Percentiles rank a stretch among this genome's conserved stretches.
Evolutionary conservation across 179 eudicot genomes (phyloP).

Genomic region (Patellifolia procumbens): DNA sequence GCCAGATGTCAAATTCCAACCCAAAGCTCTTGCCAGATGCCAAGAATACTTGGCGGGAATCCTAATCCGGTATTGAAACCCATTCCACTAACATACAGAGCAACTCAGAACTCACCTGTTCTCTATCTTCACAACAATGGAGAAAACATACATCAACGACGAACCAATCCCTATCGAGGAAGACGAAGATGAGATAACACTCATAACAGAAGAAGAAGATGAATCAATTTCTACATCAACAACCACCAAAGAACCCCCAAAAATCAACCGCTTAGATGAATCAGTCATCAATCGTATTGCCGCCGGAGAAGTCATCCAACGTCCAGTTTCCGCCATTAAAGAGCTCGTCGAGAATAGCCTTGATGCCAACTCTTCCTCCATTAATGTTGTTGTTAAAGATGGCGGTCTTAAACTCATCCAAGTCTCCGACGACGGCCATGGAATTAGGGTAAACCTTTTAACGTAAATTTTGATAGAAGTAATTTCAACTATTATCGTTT

Average conservation of each 20-base stretch:
- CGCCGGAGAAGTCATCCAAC: constrained; percentile 95
- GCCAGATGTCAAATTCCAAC: no score
- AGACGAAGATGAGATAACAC: constrained; percentile 2
- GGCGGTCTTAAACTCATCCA: constrained; percentile 84
- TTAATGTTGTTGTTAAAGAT: constrained; percentile 69
- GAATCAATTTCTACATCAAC: background rate
- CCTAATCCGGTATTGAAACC: background rate
- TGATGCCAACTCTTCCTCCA: constrained; percentile 69
- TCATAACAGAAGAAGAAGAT: constrained; percentile 6
- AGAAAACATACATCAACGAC: background rate
- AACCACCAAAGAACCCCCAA: constrained; percentile 53
- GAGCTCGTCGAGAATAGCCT: constrained; percentile 94
- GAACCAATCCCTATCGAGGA: constrained; percentile 26
- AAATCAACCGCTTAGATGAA: constrained; percentile 67
- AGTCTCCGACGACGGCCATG: constrained; percentile 95
- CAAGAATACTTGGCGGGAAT: background rate
- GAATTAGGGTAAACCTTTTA: constrained; percentile 53
- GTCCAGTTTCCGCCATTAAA: constrained; percentile 86
- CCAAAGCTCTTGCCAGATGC: background rate
- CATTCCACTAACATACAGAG: background rate
- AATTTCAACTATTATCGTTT: no score
- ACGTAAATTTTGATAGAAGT: no score
- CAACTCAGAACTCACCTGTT: background rate
- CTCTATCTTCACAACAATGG: background rate
- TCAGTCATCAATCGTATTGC: constrained; percentile 90